Conservation (phyloP, 2,329 filamentous ascomycete species). For the Phialophora macrospora region DNA sequence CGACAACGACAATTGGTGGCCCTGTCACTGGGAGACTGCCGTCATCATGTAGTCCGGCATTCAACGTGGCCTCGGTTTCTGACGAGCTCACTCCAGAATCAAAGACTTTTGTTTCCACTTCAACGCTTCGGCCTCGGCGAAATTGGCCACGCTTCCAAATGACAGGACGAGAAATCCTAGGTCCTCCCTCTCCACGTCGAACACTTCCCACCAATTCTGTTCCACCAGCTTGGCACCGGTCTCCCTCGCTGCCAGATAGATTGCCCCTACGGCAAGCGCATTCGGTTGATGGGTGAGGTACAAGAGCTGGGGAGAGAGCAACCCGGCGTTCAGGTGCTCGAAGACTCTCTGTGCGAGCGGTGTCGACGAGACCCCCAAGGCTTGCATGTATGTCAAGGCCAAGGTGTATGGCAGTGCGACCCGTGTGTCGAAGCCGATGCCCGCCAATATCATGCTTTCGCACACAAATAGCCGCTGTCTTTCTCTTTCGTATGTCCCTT, state of each 20-base stretch:
- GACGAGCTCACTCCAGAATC: conserved; percentile 24
- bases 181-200: conserved; percentile 93
- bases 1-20: not conserved
- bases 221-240: conserved; percentile 77
- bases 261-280: conserved; percentile 80
- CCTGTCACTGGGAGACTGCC: not conserved
- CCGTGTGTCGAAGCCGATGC: conserved; percentile 80
- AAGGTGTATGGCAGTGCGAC: conserved; percentile 85
- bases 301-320: conserved; percentile 84
- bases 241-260: conserved; percentile 87
- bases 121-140: conserved; percentile 64
- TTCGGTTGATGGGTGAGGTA: conserved; percentile 92
- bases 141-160: conserved; percentile 77
- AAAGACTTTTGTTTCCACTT: conserved; percentile 52
- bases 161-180: conserved; percentile 89
- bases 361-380: conserved; percentile 68
- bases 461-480: conserved; percentile 69
- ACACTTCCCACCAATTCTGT: conserved; percentile 93
- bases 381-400: conserved; percentile 89
- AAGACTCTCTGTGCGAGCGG: conserved; percentile 69
- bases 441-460: conserved; percentile 76
- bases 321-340: conserved; percentile 80
- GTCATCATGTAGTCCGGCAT: not conserved
- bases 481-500: conserved; percentile 70
- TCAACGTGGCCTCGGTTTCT: not conserved